Base-by-base conservation (phyloP, 1,139 yeast species). In the Nakaseomyces sp. region DNA sequence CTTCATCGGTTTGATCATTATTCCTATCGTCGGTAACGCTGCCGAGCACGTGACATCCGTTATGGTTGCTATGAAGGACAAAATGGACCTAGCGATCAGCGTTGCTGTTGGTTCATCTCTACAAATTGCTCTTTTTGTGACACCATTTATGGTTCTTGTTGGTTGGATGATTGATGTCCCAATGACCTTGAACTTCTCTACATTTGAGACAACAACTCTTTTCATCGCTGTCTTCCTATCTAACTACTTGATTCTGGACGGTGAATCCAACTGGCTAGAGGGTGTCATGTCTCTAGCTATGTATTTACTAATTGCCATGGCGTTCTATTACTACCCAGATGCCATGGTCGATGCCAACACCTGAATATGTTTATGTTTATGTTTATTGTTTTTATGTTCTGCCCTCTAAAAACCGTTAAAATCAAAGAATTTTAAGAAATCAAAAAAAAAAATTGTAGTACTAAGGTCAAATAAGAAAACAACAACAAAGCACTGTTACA, bases 1-100 rank as follows among this genome's bases (percentile, higher is more conserved):
- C 0, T 91, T 91, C 59, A 87, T 91, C 56, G 98, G 98, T 64
- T 72, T 91, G 53, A 83, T 91, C 55, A 79, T 91, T 41, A 81
- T 91, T 50, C 98, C 98, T 41, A 89, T 93, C 51, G 97, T 91
- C 25, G 98, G 98, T 47, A 91, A 91, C 58, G 98, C 98, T 2
- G 97, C 98, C 12, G 98, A 91, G 66, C 98, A 91, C 64, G 97
- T 86, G 41, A 91, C 97, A 15, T 96, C 97, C 2, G 83, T 91
- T 40, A 76, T 87, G 50, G 97, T 91, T 41, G 97, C 98, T 24
- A 78, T 81, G 76, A 88, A 88, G 67, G 87, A 91, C 66, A 91
- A 93, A 67, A 91, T 93, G 96, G 97, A 91, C 63, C 74, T 91
- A 52, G 96, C 98, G 9, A 77, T 93, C 55, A 95, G 96, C 45